Conservation (phyloP, 2,329 filamentous ascomycete species). For the Diaporthe helianthi region DNA sequence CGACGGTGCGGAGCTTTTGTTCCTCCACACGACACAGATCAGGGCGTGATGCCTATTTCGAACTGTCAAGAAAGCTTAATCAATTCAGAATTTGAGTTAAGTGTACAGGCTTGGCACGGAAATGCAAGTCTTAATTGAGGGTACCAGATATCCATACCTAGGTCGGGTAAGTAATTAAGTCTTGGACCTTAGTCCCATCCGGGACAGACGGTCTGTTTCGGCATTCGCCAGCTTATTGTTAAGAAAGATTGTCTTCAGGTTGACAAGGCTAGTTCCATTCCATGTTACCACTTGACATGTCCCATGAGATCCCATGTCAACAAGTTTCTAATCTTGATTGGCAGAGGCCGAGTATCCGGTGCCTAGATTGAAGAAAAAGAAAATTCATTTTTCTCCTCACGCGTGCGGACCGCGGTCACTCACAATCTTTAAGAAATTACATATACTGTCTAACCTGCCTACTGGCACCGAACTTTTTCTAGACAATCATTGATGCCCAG, state of each 20-base stretch:
- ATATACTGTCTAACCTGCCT: no score
- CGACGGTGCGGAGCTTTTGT: neutral
- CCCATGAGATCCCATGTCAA: no score
- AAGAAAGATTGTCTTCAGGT: neutral
- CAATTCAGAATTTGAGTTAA: neutral
- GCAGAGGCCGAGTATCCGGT: no score
- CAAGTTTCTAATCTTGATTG: no score
- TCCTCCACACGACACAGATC: neutral
- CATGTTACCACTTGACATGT: no score
- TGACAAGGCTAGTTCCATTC: neutral
- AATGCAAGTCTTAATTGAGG: neutral
- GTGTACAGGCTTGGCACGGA: neutral
- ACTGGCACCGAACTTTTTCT: no score
- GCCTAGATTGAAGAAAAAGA: neutral
- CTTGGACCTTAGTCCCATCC: neutral
- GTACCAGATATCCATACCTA: neutral
- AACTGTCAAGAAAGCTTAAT: neutral
- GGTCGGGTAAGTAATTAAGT: neutral
- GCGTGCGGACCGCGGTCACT: no score
- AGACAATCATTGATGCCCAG: no score
- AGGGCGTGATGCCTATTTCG: neutral
- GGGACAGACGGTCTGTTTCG: neutral
- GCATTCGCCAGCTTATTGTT: neutral
- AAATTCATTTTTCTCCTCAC: no score
- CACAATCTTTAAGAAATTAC: neutral